phyloP scores from a whole-genome alignment of 2,329 filamentous ascomycete genomes.

The Coniochaeta sp. region DNA sequence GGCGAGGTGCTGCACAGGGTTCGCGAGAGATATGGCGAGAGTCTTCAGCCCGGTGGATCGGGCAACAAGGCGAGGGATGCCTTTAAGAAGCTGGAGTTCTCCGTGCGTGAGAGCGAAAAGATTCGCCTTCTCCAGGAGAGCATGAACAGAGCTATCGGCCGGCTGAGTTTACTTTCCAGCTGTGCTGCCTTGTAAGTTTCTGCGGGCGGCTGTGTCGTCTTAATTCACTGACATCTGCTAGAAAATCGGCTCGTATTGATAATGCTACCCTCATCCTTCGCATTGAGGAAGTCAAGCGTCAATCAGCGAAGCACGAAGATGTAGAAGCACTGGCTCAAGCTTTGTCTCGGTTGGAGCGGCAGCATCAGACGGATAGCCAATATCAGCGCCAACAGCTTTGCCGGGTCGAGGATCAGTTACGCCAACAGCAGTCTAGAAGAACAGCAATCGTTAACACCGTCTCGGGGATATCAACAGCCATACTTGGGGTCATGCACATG shows the following conservation, averaged over 20 bases:
- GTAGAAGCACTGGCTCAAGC: not conserved
- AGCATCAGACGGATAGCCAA: not conserved
- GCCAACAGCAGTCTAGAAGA: not conserved
- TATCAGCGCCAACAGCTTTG: not conserved
- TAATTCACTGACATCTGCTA: not conserved
- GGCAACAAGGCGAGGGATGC: not conserved
- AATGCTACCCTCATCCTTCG: not conserved
- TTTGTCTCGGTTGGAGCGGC: not conserved
- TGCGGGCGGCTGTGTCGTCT: not conserved
- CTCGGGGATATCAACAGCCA: not conserved
- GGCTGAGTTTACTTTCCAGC: not conserved
- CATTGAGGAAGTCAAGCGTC: not conserved
- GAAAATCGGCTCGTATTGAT: not conserved
- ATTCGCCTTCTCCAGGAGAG: not conserved
- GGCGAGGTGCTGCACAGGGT: not conserved
- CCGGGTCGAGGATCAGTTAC: not conserved
- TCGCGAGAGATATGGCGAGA: not conserved
- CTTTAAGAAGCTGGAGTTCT: not conserved
- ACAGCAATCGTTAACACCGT: not conserved
- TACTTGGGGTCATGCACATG: not conserved
- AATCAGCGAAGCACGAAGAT: not conserved
- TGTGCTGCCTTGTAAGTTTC: not conserved
- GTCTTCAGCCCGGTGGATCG: not conserved
- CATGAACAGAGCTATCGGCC: not conserved
- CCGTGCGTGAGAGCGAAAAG: not conserved